These are phyloP conservation scores for Neoboletus subvelutipes DNA, from an alignment of 768 basidiomycete genomes.

Conservation along the genomic window DNA sequence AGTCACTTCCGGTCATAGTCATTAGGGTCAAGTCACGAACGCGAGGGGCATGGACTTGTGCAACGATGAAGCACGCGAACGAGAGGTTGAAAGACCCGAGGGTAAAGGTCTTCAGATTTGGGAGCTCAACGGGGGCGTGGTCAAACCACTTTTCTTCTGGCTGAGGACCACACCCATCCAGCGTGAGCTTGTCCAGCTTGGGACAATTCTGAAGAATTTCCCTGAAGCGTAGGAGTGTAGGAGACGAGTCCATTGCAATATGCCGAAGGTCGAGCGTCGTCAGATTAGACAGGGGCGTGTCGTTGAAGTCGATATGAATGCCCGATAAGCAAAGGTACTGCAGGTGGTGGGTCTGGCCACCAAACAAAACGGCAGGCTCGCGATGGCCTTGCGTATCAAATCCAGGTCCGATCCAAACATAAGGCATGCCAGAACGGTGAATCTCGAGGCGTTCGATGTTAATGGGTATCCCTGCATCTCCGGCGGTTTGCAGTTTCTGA, in stretches of 20 bases:
- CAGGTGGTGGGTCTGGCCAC: conserved; percentile 45
- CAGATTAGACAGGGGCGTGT: conserved; percentile 50
- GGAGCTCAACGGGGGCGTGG: conserved; percentile 45
- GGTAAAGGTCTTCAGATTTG: conserved; percentile 49
- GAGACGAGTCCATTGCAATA: conserved; percentile 52
- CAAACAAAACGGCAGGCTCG: conserved; percentile 48
- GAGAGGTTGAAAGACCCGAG: conserved; percentile 54
- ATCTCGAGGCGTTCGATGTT: conserved; percentile 64
- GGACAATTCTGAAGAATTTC: conserved; percentile 51
- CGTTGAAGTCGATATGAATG: conserved; percentile 59
- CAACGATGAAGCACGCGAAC: conserved; percentile 48
- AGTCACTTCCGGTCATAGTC: conserved; percentile 51
- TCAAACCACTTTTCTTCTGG: conserved; percentile 28
- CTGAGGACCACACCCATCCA: conserved; percentile 63
- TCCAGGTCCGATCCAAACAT: conserved; percentile 44
- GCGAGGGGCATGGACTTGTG: conserved; percentile 55
- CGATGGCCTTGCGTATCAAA: conserved; percentile 37
- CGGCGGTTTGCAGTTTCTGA: conserved; percentile 44
- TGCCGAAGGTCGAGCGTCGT: conserved; percentile 64
- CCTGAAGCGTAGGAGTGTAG: conserved; percentile 50
- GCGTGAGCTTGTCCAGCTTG: conserved; percentile 49
- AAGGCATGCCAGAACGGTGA: conserved; percentile 53
- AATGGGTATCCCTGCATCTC: conserved; percentile 35
- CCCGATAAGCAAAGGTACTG: conserved; percentile 55
- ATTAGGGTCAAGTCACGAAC: conserved; percentile 58